phyloP scores from a whole-genome alignment of 805 yeast genomes.

The Priceomyces medius region DNA sequence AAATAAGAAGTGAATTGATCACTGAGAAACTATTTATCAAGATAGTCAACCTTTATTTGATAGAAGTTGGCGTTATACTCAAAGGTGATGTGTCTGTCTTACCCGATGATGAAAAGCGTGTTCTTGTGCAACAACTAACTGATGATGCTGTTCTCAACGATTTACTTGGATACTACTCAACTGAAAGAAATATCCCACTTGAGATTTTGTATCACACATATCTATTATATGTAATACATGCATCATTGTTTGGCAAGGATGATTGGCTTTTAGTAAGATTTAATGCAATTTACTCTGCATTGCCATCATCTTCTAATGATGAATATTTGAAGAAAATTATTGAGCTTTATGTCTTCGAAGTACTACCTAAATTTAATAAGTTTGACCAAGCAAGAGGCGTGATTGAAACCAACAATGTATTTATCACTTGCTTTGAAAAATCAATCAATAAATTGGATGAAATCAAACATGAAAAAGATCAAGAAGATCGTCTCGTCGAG shows the following conservation, averaged over 20 bases:
- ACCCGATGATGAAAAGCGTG: constrained; percentile 9
- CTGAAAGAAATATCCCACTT: constrained; percentile 23
- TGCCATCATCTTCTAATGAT: constrained; percentile 9
- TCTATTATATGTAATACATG: constrained; percentile 29
- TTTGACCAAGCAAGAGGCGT: constrained; percentile 27
- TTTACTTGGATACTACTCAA: constrained; percentile 19
- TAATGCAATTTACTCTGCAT: constrained; percentile 11
- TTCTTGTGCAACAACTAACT: constrained; percentile 14
- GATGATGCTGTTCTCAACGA: constrained; percentile 17
- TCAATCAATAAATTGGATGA: constrained; percentile 9
- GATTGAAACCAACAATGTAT: constrained; percentile 21
- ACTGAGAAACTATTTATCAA: constrained; percentile 31
- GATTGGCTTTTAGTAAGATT: constrained; percentile 10
- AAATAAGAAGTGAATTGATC: constrained; percentile 22
- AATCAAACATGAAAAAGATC: constrained; percentile 7
- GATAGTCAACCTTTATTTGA: constrained; percentile 34
- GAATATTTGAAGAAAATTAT: constrained; percentile 22
- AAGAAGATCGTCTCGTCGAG: constrained; percentile 10
- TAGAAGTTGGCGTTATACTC: constrained; percentile 30
- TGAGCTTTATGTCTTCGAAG: constrained; percentile 35
- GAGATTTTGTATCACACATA: constrained; percentile 34
- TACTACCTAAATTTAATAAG: constrained; percentile 30
- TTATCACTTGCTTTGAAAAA: constrained; percentile 7
- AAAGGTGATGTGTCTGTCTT: constrained; percentile 1
- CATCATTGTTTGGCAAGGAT: constrained; percentile 9